Percentiles rank a stretch among this genome's conserved stretches.
Conservation (phyloP, 2,329 filamentous ascomycete genomes). For the Penicillium sp. region DNA sequence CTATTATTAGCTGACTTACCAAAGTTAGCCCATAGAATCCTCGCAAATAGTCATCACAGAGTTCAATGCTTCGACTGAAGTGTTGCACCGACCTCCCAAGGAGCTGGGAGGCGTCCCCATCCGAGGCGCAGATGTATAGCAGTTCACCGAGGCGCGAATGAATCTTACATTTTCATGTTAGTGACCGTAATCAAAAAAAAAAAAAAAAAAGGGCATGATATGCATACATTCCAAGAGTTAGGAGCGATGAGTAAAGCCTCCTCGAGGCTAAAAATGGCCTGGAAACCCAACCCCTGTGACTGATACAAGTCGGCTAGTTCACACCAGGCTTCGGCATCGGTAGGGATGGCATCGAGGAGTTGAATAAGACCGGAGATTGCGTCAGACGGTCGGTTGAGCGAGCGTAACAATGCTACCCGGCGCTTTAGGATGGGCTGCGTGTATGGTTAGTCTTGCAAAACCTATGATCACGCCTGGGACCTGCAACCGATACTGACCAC, state of each 20-base stretch:
- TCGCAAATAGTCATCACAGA: constrained; percentile 88
- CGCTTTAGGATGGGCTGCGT: constrained; percentile 77
- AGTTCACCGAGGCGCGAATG: constrained; percentile 85
- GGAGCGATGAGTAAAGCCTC: constrained; percentile 83
- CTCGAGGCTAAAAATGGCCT: constrained; percentile 84
- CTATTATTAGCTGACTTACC: constrained; percentile 47
- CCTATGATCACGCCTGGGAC: neutral
- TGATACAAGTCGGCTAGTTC: constrained; percentile 88
- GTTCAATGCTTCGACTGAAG: constrained; percentile 85
- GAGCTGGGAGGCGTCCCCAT: constrained; percentile 45
- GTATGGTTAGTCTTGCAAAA: constrained; percentile 29
- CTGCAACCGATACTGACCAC: constrained; percentile 57
- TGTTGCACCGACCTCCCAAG: constrained; percentile 74
- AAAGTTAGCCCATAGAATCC: constrained; percentile 90
- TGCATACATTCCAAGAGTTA: constrained; percentile 88
- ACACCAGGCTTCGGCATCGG: constrained; percentile 89
- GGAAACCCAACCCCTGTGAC: constrained; percentile 70
- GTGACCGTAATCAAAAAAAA: neutral
- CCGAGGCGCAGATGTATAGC: constrained; percentile 62
- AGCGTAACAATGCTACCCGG: constrained; percentile 73
- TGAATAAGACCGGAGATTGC: constrained; percentile 71
- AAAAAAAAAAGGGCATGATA: neutral
- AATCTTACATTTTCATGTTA: constrained; percentile 52
- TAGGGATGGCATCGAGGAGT: constrained; percentile 78
- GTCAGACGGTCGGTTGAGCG: constrained; percentile 66